Evolutionary conservation across 2,329 filamentous ascomycete species (phyloP), one percentile per base, ranked within the genome.

Genomic region (Apiospora koreana): DNA sequence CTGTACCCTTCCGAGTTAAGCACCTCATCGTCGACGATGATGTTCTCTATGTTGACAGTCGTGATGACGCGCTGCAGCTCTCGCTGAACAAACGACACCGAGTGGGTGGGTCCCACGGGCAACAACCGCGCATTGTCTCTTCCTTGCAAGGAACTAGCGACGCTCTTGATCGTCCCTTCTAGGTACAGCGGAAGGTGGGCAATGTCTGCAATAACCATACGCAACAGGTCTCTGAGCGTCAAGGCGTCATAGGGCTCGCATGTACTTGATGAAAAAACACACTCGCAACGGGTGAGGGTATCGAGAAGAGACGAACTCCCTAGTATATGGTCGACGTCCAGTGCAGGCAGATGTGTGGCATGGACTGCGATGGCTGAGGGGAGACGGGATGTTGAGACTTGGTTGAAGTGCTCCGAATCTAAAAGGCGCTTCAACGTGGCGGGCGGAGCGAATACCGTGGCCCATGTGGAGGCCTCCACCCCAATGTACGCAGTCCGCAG

Each of bases 1-100:
- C 21, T 46, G 75, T 68, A 65, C 74, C 74, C 46, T 69, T 71
- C 14, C 70, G 58, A 45, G 12, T 46, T 31, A 50, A 18, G 38
- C 10, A 43, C 41, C 21, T 62, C 35, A 58, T 64, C 38, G 48
- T 69, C 46, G 18, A 28, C 23, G 58, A 21, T 23, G 69, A 43
- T 7, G 38, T 69, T 54, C 14, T 42, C 25, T 10, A 25, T 16
- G 14, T 69, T 68, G 2, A 48, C 54, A 16, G 69, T 54, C 25
- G 70, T 45, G 23, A 73, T 35, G 43, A 70, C 43, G 2, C 69
- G 38, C n/a, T 67, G 43, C 64, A 73, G 28, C 5, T 70, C 50
- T 1, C 72, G 73, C 67, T 75, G 71, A 31, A 71, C 73, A 35
- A 75, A 69, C 10, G 70, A 69, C 6, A 72, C 68, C 25, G 73